Percentiles rank a stretch among this genome's conserved stretches.
These are phyloP conservation scores for Chionographis japonica DNA, from an alignment of 106 monocot genomes.

Conservation along the genomic window DNA sequence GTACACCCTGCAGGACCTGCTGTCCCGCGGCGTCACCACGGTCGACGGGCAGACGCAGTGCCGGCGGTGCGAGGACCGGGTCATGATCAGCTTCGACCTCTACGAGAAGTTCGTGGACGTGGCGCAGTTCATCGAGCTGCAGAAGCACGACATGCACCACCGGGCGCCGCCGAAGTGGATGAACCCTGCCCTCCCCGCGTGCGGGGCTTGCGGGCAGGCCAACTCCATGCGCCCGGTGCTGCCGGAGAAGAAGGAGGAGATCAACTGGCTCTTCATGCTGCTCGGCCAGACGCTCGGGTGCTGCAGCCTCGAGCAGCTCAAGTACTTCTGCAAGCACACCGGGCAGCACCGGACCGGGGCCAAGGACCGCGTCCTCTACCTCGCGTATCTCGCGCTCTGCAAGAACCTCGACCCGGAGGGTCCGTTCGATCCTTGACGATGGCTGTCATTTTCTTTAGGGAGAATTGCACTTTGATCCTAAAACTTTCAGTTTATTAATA, in stretches of 20 bases:
- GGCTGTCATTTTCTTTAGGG: too few species aligned
- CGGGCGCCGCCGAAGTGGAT: constrained; percentile 14
- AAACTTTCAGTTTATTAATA: too few species aligned
- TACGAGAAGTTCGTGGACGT: not conserved
- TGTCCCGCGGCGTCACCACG: not conserved
- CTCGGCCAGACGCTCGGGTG: constrained; percentile 16
- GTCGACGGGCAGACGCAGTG: constrained; percentile 11
- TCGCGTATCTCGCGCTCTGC: constrained; percentile 12
- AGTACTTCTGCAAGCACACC: constrained; percentile 28
- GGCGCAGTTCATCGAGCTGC: not conserved
- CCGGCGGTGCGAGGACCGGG: constrained; percentile 11
- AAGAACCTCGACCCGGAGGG: constrained; percentile 20
- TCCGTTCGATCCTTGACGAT: constrained; percentile 3
- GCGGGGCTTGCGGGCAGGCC: not conserved
- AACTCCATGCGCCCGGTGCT: constrained; percentile 5
- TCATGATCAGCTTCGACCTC: not conserved
- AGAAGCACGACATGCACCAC: constrained; percentile 1
- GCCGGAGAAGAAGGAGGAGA: constrained; percentile 10
- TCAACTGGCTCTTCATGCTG: constrained; percentile 33
- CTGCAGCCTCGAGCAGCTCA: constrained; percentile 25
- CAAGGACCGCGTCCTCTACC: constrained; percentile 12
- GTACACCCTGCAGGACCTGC: not conserved
- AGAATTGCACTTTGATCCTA: too few species aligned
- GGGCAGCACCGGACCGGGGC: constrained; percentile 16
- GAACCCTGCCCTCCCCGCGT: not conserved